Evolutionary conservation across 371 early-diverging fungal genomes (phyloP), one percentile per base, ranked within the genome.

Genomic region (Astathelohania contejeani): DNA sequence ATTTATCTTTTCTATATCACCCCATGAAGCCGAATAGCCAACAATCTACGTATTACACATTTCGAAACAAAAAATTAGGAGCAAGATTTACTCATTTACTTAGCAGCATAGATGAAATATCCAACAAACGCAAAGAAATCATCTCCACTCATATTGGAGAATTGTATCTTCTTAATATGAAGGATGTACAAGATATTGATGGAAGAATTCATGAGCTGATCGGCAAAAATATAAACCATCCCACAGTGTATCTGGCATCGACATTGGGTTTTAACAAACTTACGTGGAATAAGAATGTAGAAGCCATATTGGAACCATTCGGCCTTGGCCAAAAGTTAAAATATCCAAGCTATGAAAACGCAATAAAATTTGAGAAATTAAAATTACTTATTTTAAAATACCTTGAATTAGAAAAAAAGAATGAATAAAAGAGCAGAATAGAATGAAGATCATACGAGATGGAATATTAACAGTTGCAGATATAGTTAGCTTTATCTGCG

Each of bases 351-450:
- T 45, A 55, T n/a, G 58, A 57, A 27, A 72, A 60, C 29, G 53
- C 54, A 43, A 39, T 66, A 19, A 27, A 55, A 19, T 72, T 63
- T 65, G 72, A 72, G 40, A 68, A 66, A 42, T 53, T 72, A 29
- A 72, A 72, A 53, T 49, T 51, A 27, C 52, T 72, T 1, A 42
- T 72, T 12, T 32, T 71, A 4, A 64, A 60, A 52, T 64, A 63
- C 26, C 52, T 58, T 44, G 63, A 66, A 23, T 45, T 45, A 25
- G 46, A 47, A 20, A 60, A 49, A 47, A 65, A 59, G 53, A 56
- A 22, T 19, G 26, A n/a, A n/a, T n/a, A n/a, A n/a, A n/a, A n/a
- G n/a, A n/a, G n/a, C n/a, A n/a, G n/a, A n/a, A n/a, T 29, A 43
- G 27, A 24, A 25, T 16, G 12, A 24, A 23, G 35, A 10, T 16